These are phyloP conservation scores for Arctium lappa DNA, from an alignment of 129 eudicot species.

Conservation along the genomic window DNA sequence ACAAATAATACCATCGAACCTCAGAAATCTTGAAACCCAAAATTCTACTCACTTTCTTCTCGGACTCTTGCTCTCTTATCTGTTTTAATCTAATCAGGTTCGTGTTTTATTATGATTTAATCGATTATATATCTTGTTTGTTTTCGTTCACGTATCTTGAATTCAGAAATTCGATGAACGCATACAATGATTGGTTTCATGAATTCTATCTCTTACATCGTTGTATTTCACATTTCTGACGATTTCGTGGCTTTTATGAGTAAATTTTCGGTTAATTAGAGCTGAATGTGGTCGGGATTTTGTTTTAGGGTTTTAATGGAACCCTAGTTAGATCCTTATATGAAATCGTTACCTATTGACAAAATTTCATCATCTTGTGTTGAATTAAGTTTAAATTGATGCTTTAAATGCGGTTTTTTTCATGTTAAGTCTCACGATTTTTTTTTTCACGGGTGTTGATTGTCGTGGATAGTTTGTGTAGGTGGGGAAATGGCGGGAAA, in stretches of 20 bases:
- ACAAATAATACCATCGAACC: slow-evolving; percentile 2
- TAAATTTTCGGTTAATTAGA: background rate
- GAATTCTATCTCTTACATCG: background rate
- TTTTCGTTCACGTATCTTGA: background rate
- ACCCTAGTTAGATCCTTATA: background rate
- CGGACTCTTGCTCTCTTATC: background rate
- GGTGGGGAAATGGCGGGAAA: slow-evolving; percentile 48
- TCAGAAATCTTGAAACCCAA: slow-evolving; percentile 7
- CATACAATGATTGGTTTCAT: background rate
- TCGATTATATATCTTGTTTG: background rate
- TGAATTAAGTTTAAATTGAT: background rate
- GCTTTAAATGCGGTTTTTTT: background rate
- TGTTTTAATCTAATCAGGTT: slow-evolving; percentile 4
- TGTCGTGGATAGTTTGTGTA: background rate
- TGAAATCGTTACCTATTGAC: background rate
- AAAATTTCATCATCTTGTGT: background rate
- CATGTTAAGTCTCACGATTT: background rate
- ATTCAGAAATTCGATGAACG: background rate
- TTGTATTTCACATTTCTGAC: background rate
- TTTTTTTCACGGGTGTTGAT: background rate
- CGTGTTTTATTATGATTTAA: background rate
- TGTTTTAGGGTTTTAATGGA: background rate
- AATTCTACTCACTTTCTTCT: background rate
- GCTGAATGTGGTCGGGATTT: background rate
- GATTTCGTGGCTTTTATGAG: background rate